Evolutionary conservation across 2,329 filamentous ascomycete genomes (phyloP).

Genomic region (Cordyceps fumosorosea): DNA sequence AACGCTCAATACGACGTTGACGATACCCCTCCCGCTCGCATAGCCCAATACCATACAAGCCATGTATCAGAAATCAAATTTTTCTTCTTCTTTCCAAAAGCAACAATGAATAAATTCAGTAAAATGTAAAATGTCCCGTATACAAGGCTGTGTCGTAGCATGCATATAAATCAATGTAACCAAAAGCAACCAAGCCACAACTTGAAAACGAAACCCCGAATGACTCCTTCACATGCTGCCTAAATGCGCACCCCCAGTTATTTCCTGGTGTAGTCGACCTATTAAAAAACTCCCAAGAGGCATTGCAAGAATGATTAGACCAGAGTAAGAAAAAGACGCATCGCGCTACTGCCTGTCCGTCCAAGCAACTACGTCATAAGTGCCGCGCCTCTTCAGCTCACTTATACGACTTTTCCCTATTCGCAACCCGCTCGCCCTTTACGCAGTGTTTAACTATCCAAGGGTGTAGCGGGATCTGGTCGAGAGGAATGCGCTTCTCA

Average conservation of each 20-base stretch:
- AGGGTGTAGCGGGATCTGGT: slow-evolving; percentile 81
- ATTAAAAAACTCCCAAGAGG: slow-evolving; percentile 4
- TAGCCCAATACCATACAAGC: neutral
- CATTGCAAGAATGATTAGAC: neutral
- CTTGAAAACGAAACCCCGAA: slow-evolving; percentile 14
- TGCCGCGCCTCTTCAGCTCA: neutral
- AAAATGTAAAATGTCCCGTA: neutral
- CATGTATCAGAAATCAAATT: neutral
- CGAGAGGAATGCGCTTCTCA: slow-evolving; percentile 84
- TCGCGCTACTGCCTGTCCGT: neutral
- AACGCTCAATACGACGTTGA: slow-evolving; percentile 12
- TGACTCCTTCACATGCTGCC: slow-evolving; percentile 27
- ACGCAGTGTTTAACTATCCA: slow-evolving; percentile 97
- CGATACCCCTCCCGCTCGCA: slow-evolving; percentile 3
- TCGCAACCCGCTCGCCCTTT: slow-evolving; percentile 49
- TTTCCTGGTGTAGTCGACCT: slow-evolving; percentile 8
- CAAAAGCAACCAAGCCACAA: slow-evolving; percentile 6
- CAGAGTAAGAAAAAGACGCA: neutral
- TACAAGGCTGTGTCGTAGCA: slow-evolving; percentile 8
- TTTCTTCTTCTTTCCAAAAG: too few species aligned
- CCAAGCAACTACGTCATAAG: slow-evolving; percentile 4
- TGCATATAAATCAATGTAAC: slow-evolving; percentile 8
- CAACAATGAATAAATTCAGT: neutral
- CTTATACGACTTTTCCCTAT: slow-evolving; percentile 38
- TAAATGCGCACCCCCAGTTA: slow-evolving; percentile 13